Evolutionary conservation across 768 basidiomycete genomes (phyloP), one percentile per base, ranked within the genome.

Genomic region (Russula foetens): DNA sequence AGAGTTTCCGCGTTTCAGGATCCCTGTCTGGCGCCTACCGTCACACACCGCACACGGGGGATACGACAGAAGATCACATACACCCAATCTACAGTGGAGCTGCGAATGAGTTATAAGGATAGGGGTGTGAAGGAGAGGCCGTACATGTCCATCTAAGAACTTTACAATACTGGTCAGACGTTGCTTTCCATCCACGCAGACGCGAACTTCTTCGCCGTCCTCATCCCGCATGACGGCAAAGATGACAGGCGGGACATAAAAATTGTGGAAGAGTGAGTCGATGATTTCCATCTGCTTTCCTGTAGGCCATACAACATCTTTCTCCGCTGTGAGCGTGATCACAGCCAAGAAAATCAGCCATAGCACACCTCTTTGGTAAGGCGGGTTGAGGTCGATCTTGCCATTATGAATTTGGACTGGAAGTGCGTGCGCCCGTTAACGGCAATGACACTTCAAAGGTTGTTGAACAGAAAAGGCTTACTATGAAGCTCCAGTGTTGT

Each of bases 281-380:
- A 83, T 72, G 48, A 83, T 72, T 46, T 73, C 74, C 62, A 76
- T 76, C 66, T 90, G 86, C 66, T 90, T 90, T 47, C 70, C 69
- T 55, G 81, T 79, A 0, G 85, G 77, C 90, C 90, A 92, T 2
- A 92, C 90, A 21, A 92, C 76, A 58, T 87, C 90, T 91, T 46
- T 19, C 53, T 17, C 47, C n/a, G 14, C 11, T 17, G 38, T 54
- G 17, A 53, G 38, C 33, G 45, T 11, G 24, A 26, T 14, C 9
- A 35, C 21, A 12, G 3, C n/a, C 9, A 19, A 39, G 41, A 47
- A n/a, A 23, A 51, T 23, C 19, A 3, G 26, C 38, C n/a, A 43
- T 14, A 3, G 66, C 75, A 58, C 56, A 84, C 87, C 88, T 77
- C 88, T 75, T 69, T 90, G 88, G 68, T 89, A 90, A 21, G 81